Conservation (phyloP, 1,139 yeast species). For the Candida glucosophila region DNA sequence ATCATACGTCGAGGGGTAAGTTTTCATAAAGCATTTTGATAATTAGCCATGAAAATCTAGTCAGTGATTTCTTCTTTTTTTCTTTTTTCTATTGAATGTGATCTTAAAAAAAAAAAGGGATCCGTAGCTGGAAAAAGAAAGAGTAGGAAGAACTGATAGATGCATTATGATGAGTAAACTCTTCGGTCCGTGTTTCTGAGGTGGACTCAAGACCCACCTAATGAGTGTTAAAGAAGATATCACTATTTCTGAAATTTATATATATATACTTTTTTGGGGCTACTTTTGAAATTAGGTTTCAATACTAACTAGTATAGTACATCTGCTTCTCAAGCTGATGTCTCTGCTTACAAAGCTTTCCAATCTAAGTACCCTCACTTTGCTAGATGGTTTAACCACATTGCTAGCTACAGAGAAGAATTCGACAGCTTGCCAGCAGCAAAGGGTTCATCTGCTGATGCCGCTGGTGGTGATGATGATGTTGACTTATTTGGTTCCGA, state of each 20-base stretch:
- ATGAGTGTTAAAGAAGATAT: constrained; percentile 69
- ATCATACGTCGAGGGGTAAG: constrained; percentile 93
- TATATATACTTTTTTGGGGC: not conserved
- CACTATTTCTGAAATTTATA: too few relatives aligned
- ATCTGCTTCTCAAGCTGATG: constrained; percentile 93
- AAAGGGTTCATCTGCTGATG: constrained; percentile 47
- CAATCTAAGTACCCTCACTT: constrained; percentile 89
- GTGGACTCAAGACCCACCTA: constrained; percentile 90
- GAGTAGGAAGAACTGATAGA: too few relatives aligned
- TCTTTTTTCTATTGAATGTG: too few relatives aligned
- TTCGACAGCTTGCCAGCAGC: constrained; percentile 80
- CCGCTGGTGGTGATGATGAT: constrained; percentile 77
- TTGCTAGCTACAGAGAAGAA: constrained; percentile 84
- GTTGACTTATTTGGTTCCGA: constrained; percentile 93
- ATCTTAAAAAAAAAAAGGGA: too few relatives aligned
- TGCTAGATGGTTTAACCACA: constrained; percentile 98
- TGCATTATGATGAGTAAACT: constrained; percentile 60
- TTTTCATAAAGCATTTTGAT: too few relatives aligned
- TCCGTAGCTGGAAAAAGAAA: too few relatives aligned
- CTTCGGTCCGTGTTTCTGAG: constrained; percentile 97
- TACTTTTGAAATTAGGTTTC: too few relatives aligned
- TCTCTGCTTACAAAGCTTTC: constrained; percentile 88
- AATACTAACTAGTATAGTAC: constrained; percentile 42
- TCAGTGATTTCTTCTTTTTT: too few relatives aligned
- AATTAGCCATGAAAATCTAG: too few relatives aligned